Conservation (phyloP, 2,329 filamentous ascomycete genomes). For the Rhynchosporium graminicola region DNA sequence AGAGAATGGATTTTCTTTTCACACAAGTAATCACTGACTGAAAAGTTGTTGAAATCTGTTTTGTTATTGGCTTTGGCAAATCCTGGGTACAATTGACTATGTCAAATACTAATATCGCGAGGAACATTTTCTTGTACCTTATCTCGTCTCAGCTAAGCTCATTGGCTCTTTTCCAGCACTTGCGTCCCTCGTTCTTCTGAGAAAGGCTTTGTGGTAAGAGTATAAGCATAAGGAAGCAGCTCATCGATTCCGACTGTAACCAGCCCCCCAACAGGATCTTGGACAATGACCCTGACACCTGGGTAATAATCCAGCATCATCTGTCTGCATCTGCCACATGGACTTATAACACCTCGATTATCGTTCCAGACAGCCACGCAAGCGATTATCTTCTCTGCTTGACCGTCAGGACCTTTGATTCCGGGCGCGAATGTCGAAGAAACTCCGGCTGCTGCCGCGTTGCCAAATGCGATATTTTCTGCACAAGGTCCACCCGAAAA, state of each 20-base stretch:
- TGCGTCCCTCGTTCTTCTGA: neutral
- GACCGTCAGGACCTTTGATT: constrained; percentile 1
- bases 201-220: neutral
- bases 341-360: constrained; percentile 28
- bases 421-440: constrained; percentile 19
- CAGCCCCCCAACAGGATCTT: constrained; percentile 11
- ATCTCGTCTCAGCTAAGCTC: neutral
- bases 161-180: neutral
- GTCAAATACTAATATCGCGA: no score
- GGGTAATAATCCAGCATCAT: constrained; percentile 33
- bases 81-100: no score
- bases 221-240: constrained; percentile 29
- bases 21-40: no score
- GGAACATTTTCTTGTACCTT: no score
- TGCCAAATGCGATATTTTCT: constrained; percentile 28
- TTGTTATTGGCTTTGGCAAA: no score
- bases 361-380: constrained; percentile 28
- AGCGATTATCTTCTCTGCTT: constrained; percentile 16
- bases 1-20: no score
- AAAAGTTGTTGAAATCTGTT: no score
- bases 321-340: constrained; percentile 33
- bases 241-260: constrained; percentile 23
- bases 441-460: constrained; percentile 26
- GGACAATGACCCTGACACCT: constrained; percentile 27
- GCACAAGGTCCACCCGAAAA: constrained; percentile 25